Evolutionary conservation across 345 rosid species (phyloP), one percentile per base, ranked within the genome.

Genomic region (Eucalyptus dawsonii): DNA sequence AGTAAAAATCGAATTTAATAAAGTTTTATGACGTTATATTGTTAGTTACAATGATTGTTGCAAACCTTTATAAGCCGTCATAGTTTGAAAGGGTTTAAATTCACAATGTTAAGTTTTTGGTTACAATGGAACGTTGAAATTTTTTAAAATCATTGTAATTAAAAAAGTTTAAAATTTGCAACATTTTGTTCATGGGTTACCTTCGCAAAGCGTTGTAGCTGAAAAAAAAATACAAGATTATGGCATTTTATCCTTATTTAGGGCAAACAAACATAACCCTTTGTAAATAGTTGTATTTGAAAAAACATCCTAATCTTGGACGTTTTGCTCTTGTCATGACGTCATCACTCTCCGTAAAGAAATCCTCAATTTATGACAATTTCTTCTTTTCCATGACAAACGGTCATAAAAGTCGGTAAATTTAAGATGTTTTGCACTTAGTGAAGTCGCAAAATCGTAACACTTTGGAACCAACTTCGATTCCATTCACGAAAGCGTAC

Each of bases 401-500:
- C 27, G 60, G 60, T 54, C 60, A 54, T 1, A 22, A 54, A 54
- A 54, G 60, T 22, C 0, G 24, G 60, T 9, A 54, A 54, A 21
- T 54, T 54, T 21, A 54, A 54, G 60, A 60, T 0, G 15, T 12
- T 58, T 60, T 25, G 67, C 67, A 1, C 31, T 11, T 58, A 58
- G n/a, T 25, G 6, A 54, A 3, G 6, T 21, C 11, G 11, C 27
- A 54, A 9, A 21, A 54, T 54, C 5, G 60, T 21, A 54, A 9
- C 25, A 54, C 60, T 4, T 54, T 3, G 27, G 22, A 51, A 51
- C 0, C 0, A 51, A 51, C 54, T 51, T 51, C 54, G 4, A 51
- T 51, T 51, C 9, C 9, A 17, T 51, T 17, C 54, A 51, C 54
- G 0, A 51, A 51, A 51, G 22, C 54, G 0, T 0, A 51, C 9